phyloP scores from a whole-genome alignment of 805 yeast genomes.

The Saturnispora dispora region DNA sequence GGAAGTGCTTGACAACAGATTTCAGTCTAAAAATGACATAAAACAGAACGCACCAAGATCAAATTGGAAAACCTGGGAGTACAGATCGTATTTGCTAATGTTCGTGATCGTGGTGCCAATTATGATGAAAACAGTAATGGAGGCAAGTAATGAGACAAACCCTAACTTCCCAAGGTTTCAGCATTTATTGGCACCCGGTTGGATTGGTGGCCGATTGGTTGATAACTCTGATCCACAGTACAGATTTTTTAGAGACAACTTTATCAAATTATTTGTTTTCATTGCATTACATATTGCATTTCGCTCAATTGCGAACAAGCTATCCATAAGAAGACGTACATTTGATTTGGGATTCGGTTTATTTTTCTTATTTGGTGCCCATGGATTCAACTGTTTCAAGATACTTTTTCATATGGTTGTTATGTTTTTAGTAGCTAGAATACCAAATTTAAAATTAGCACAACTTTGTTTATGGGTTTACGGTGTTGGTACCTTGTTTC shows the following conservation, averaged over 20 bases:
- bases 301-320: slow-evolving; percentile 32
- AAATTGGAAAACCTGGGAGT: slow-evolving; percentile 73
- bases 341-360: slow-evolving; percentile 73
- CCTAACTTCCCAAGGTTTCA: slow-evolving; percentile 61
- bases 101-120: slow-evolving; percentile 69
- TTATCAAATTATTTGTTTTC: slow-evolving; percentile 50
- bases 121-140: slow-evolving; percentile 75
- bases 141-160: slow-evolving; percentile 65
- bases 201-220: slow-evolving; percentile 84
- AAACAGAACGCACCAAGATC: slow-evolving; percentile 31
- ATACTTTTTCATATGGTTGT: slow-evolving; percentile 49
- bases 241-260: slow-evolving; percentile 74
- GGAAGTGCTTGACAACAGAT: slow-evolving; percentile 44
- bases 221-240: slow-evolving; percentile 92
- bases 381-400: slow-evolving; percentile 66
- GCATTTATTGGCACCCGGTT: slow-evolving; percentile 62
- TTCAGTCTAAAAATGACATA: slow-evolving; percentile 29
- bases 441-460: slow-evolving; percentile 31
- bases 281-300: slow-evolving; percentile 44
- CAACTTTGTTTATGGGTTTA: slow-evolving; percentile 57
- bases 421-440: slow-evolving; percentile 42
- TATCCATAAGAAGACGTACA: slow-evolving; percentile 33
- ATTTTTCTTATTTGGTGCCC: slow-evolving; percentile 59
- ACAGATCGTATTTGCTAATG: slow-evolving; percentile 52
- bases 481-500: slow-evolving; percentile 67